Percentiles rank a stretch among this genome's conserved stretches.
These are phyloP conservation scores for Artemisia tridentata DNA, from an alignment of 129 eudicot genomes.

Conservation along the genomic window DNA sequence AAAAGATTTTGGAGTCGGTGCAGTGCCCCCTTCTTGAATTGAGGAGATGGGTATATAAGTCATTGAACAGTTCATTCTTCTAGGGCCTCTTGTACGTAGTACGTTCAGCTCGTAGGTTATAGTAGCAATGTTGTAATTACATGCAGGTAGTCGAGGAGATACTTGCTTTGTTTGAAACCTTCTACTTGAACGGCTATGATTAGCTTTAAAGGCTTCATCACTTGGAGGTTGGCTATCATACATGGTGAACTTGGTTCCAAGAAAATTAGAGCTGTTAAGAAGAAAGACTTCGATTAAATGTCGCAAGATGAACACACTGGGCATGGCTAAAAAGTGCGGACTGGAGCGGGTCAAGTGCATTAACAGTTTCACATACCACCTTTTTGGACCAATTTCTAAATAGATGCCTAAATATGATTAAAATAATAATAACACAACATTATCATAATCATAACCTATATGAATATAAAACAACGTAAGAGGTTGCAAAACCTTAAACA, in stretches of 20 bases:
- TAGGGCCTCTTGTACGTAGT: constrained; percentile 77
- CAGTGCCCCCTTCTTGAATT: constrained; percentile 75
- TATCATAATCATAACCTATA: too few relatives aligned
- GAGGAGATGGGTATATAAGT: constrained; percentile 64
- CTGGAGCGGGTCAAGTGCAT: background rate
- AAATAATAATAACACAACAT: too few relatives aligned
- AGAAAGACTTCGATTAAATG: background rate
- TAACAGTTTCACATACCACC: too few relatives aligned
- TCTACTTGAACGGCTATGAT: constrained; percentile 41
- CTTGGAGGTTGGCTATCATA: constrained; percentile 78
- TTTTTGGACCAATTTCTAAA: too few relatives aligned
- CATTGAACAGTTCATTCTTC: constrained; percentile 72
- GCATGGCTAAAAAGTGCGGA: background rate
- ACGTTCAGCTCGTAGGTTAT: constrained; percentile 72
- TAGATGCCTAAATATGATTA: too few relatives aligned
- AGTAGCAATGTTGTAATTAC: constrained; percentile 61
- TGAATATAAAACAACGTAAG: too few relatives aligned
- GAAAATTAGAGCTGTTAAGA: constrained; percentile 67
- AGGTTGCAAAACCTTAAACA: too few relatives aligned
- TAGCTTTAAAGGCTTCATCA: constrained; percentile 40
- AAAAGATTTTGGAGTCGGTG: constrained; percentile 72
- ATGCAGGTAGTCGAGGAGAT: constrained; percentile 69
- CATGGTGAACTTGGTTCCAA: constrained; percentile 78
- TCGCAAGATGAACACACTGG: background rate
- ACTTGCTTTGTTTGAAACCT: constrained; percentile 65